Conservation (phyloP, 768 basidiomycete genomes). For the Lactarius deliciosus region DNA sequence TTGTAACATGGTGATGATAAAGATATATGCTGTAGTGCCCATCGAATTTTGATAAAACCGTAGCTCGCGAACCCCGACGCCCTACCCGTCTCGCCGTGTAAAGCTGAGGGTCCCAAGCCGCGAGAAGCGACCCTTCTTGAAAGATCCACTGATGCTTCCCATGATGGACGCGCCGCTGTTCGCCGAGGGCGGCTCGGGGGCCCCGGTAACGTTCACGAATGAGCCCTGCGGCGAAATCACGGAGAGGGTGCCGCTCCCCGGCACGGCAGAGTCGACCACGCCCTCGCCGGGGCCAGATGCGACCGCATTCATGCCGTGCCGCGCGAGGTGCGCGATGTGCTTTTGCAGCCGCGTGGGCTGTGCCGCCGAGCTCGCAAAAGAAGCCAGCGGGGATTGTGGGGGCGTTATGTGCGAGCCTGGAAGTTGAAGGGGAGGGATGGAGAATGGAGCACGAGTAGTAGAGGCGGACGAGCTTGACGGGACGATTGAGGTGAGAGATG, state of each 20-base stretch:
- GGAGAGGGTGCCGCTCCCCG: slow-evolving; percentile 57
- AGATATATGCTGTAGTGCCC: neutral
- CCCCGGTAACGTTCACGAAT: slow-evolving; percentile 68
- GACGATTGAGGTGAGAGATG: slow-evolving; percentile 40
- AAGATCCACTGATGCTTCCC: slow-evolving; percentile 60
- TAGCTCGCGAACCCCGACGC: slow-evolving; percentile 3
- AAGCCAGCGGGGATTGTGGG: slow-evolving; percentile 37
- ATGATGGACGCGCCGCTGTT: slow-evolving; percentile 58
- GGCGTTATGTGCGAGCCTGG: slow-evolving; percentile 47
- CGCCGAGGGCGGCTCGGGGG: slow-evolving; percentile 35
- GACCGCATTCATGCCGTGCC: slow-evolving; percentile 81
- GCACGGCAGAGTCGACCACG: slow-evolving; percentile 19
- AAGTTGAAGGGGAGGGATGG: slow-evolving; percentile 54
- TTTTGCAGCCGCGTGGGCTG: slow-evolving; percentile 66
- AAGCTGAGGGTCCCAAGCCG: slow-evolving; percentile 75
- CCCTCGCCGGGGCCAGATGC: slow-evolving; percentile 72
- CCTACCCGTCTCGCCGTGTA: slow-evolving; percentile 46
- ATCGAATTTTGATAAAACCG: too few species aligned
- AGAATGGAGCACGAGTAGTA: slow-evolving; percentile 35
- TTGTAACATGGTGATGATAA: slow-evolving; percentile 7
- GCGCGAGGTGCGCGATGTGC: slow-evolving; percentile 76
- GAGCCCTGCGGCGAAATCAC: slow-evolving; percentile 72
- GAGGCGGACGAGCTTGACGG: slow-evolving; percentile 37
- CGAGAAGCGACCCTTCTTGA: slow-evolving; percentile 73
- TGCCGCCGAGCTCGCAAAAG: slow-evolving; percentile 42